These are phyloP conservation scores for Xylariales sp. DNA, from an alignment of 2,329 filamentous ascomycete genomes.

Conservation along the genomic window DNA sequence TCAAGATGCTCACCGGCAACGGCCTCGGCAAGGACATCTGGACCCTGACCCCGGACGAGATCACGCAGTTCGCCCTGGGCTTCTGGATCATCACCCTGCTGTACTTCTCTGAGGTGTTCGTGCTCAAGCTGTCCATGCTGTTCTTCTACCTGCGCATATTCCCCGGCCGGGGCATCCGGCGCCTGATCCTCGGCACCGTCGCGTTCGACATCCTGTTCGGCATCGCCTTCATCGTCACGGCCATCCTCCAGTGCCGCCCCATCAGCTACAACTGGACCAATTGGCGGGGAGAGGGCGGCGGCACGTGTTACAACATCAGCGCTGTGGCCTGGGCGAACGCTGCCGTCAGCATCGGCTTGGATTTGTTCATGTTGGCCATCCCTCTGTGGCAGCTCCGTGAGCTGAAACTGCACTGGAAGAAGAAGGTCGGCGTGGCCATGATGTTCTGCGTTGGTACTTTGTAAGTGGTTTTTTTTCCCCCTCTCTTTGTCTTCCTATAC, in stretches of 20 bases:
- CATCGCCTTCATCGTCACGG: constrained; percentile 14
- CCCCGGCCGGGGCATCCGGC: constrained; percentile 18
- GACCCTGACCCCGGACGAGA: constrained; percentile 12
- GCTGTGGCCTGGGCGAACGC: constrained; percentile 30
- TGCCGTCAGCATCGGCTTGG: constrained; percentile 33
- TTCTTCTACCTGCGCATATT: constrained; percentile 25
- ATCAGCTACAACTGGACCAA: constrained; percentile 17
- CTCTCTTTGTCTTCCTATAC: background rate
- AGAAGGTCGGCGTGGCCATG: constrained; percentile 35
- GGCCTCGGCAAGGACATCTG: constrained; percentile 2
- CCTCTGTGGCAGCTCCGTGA: constrained; percentile 35
- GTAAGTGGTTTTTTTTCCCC: background rate
- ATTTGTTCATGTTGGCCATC: constrained; percentile 35
- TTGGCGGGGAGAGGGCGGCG: constrained; percentile 26
- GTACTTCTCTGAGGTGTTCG: constrained; percentile 21
- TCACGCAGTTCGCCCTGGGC: constrained; percentile 16
- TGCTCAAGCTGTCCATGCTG: constrained; percentile 24
- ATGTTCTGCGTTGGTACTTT: constrained; percentile 44
- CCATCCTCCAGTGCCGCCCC: constrained; percentile 18
- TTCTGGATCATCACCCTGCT: constrained; percentile 17
- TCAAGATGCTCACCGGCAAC: background rate
- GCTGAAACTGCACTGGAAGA: constrained; percentile 38
- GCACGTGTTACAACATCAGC: constrained; percentile 22
- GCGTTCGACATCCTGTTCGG: constrained; percentile 15
- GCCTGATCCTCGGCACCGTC: constrained; percentile 1